Evolutionary conservation across 352 stramenopile species (phyloP).

Genomic region (Phytophthora brassicae): DNA sequence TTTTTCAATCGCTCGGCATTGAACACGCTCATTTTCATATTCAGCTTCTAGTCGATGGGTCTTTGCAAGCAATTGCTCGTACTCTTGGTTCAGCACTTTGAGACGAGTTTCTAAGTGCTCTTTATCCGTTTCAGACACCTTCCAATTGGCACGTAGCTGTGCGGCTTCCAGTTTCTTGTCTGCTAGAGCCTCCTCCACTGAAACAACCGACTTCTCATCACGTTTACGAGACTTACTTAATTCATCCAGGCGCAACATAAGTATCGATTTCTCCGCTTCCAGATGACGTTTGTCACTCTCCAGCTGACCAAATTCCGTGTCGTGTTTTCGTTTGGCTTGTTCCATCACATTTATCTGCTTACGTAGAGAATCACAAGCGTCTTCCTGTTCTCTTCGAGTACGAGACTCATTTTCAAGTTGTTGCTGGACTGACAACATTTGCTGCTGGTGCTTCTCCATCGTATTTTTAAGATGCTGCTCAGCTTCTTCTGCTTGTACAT

Average conservation of each 20-base stretch:
- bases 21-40: slow-evolving; percentile 28
- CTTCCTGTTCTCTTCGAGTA: slow-evolving; percentile 24
- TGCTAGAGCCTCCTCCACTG: slow-evolving; percentile 18
- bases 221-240: slow-evolving; percentile 21
- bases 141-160: slow-evolving; percentile 41
- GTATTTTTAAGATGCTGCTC: neutral
- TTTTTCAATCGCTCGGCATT: slow-evolving; percentile 36
- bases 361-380: slow-evolving; percentile 22
- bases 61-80: slow-evolving; percentile 31
- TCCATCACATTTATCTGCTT: slow-evolving; percentile 30
- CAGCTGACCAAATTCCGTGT: slow-evolving; percentile 27
- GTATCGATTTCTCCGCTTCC: slow-evolving; percentile 35
- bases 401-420: slow-evolving; percentile 23
- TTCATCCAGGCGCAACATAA: slow-evolving; percentile 25
- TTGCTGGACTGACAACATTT: slow-evolving; percentile 18
- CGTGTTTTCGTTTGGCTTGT: slow-evolving; percentile 24
- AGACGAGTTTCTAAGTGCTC: slow-evolving; percentile 32
- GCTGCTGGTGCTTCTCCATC: slow-evolving; percentile 14
- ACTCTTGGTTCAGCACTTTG: slow-evolving; percentile 30
- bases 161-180: slow-evolving; percentile 57
- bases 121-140: slow-evolving; percentile 43
- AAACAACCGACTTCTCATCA: slow-evolving; percentile 22
- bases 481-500: slow-evolving; percentile 13
- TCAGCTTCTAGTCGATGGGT: slow-evolving; percentile 35
- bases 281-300: slow-evolving; percentile 44